phyloP scores from a whole-genome alignment of 2,329 filamentous ascomycete genomes.

The Alternaria brassicicola region DNA sequence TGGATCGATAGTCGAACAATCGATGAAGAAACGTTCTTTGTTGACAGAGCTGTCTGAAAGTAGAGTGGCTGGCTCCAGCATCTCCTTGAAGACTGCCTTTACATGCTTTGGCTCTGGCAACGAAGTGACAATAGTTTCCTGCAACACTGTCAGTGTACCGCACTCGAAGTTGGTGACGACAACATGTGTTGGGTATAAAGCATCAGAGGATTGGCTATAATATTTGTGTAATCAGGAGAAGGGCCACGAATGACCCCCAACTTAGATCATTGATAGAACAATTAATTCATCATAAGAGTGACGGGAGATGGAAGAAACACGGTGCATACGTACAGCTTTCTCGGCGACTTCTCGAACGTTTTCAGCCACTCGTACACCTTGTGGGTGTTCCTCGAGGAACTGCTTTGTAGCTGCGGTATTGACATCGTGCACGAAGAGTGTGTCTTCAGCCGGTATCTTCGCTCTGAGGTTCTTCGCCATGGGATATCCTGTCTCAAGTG shows the following conservation, averaged over 20 bases:
- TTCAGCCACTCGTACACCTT: conserved; percentile 61
- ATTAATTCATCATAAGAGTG: conserved; percentile 57
- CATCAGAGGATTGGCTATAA: conserved; percentile 79
- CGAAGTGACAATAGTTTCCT: conserved; percentile 88
- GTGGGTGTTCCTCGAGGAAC: conserved; percentile 63
- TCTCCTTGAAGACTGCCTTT: conserved; percentile 77
- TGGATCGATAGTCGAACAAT: conserved; percentile 96
- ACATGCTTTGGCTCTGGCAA: conserved; percentile 91
- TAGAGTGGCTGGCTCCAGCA: conserved; percentile 67
- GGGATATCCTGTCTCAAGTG: conserved; percentile 62
- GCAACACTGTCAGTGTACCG: conserved; percentile 27
- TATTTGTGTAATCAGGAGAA: conserved; percentile 66
- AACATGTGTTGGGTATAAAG: conserved; percentile 16
- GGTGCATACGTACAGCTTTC: conserved; percentile 63
- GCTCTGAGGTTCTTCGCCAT: conserved; percentile 75
- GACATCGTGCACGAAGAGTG: conserved; percentile 68
- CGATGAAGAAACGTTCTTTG: conserved; percentile 81
- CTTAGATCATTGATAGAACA: conserved; percentile 73
- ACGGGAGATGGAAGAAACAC: conserved; percentile 1
- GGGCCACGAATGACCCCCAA: conserved; percentile 65
- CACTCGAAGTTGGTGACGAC: conserved; percentile 3
- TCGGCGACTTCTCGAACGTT: conserved; percentile 68
- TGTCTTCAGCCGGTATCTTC: conserved; percentile 68
- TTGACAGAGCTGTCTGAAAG: conserved; percentile 55
- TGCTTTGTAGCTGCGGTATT: conserved; percentile 62